Conservation (phyloP, 257 asterid species). For the Coffea canephora region DNA sequence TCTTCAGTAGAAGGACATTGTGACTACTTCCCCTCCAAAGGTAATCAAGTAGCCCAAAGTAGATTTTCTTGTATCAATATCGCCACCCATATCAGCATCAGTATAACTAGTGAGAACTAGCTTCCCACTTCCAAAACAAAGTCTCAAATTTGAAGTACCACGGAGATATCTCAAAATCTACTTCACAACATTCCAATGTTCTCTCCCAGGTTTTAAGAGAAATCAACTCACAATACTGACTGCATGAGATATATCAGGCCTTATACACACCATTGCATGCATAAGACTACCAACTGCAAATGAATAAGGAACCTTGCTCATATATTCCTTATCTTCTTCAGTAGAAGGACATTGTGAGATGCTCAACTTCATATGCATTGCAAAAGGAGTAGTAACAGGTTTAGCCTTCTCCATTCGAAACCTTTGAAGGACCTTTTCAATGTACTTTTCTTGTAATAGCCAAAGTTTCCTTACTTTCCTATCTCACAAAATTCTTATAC, state of each 20-base stretch:
- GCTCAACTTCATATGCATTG: too few relatives aligned
- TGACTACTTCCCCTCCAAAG: background rate
- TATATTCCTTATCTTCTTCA: too few relatives aligned
- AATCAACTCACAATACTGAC: background rate
- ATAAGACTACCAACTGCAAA: background rate
- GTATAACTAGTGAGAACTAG: too few relatives aligned
- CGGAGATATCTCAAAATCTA: background rate
- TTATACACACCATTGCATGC: background rate
- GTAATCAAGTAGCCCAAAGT: constrained; percentile 5
- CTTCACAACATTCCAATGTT: background rate
- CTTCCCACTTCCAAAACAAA: background rate
- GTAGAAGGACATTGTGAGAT: too few relatives aligned
- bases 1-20: too few relatives aligned
- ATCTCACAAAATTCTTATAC: background rate
- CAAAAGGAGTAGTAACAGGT: background rate
- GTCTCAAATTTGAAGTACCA: background rate
- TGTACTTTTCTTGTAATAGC: background rate
- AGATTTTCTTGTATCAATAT: background rate
- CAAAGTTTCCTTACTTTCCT: too few relatives aligned
- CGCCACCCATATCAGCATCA: too few relatives aligned
- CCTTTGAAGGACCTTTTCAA: background rate
- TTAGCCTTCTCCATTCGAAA: background rate
- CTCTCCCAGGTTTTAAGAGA: constrained; percentile 3
- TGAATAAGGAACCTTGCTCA: background rate
- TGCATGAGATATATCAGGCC: background rate